phyloP scores from a whole-genome alignment of 805 yeast genomes.

The Ogataea naganishii region DNA sequence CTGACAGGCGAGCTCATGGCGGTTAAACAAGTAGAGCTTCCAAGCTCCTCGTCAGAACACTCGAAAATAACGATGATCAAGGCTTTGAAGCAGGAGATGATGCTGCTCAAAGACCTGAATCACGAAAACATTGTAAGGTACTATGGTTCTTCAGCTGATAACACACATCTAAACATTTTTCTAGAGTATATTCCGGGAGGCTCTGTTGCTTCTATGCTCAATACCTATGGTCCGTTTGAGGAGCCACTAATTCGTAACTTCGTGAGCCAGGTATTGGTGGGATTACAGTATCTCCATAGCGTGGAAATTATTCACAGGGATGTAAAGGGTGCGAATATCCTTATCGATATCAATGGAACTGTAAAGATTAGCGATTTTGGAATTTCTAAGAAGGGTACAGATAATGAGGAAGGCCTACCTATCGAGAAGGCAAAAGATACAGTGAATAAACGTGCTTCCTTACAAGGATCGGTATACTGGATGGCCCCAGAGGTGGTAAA shows the following conservation, averaged over 20 bases:
- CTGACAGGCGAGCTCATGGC: conserved; percentile 95
- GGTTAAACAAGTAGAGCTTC: conserved; percentile 83
- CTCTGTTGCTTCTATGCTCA: conserved; percentile 43
- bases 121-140: conserved; percentile 93
- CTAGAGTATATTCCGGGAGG: conserved; percentile 40
- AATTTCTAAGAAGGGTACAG: conserved; percentile 44
- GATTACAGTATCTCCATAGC: conserved; percentile 46
- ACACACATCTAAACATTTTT: conserved; percentile 67
- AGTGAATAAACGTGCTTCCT: conserved; percentile 56
- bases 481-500: conserved; percentile 99
- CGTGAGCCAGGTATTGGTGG: conserved; percentile 45
- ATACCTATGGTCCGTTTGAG: conserved; percentile 53
- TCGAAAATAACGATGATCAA: conserved; percentile 47
- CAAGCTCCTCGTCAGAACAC: conserved; percentile 26
- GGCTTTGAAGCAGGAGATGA: conserved; percentile 78
- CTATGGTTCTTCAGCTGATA: conserved; percentile 77
- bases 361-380: conserved; percentile 64
- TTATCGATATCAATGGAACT: conserved; percentile 49
- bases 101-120: conserved; percentile 63
- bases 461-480: conserved; percentile 96
- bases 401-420: conserved; percentile 25
- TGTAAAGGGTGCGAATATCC: conserved; percentile 56
- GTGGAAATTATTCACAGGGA: conserved; percentile 55
- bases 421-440: conserved; percentile 30
- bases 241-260: conserved; percentile 51